Conservation (phyloP, 1,139 yeast species). For the Casaregolazyma suthepensis region DNA sequence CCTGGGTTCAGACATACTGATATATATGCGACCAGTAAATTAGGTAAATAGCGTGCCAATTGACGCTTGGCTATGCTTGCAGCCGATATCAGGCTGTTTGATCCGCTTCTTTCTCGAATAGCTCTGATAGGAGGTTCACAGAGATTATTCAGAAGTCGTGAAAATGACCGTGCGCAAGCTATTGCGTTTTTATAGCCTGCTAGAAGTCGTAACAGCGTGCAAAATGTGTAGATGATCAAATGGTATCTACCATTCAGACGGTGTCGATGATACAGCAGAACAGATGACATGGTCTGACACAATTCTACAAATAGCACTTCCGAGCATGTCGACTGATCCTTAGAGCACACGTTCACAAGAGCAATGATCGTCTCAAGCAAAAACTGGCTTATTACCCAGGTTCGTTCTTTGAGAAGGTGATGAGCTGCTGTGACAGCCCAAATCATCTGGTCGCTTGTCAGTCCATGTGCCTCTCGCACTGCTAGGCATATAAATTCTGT, state of each 20-base stretch:
- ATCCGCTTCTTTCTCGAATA: slow-evolving; percentile 22
- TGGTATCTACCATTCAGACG: slow-evolving; percentile 72
- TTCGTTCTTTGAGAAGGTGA: slow-evolving; percentile 40
- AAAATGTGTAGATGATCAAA: slow-evolving; percentile 45
- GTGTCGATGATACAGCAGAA: slow-evolving; percentile 62
- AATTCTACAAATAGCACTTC: slow-evolving; percentile 12
- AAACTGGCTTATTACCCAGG: slow-evolving; percentile 66
- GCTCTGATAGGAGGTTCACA: slow-evolving; percentile 58
- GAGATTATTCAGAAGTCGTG: slow-evolving; percentile 58
- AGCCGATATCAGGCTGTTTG: slow-evolving; percentile 46
- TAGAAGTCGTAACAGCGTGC: slow-evolving; percentile 37
- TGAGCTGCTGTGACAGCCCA: slow-evolving; percentile 30
- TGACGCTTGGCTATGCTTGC: slow-evolving; percentile 50
- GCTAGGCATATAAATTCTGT: not conserved
- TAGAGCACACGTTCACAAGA: slow-evolving; percentile 22
- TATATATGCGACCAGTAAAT: slow-evolving; percentile 47
- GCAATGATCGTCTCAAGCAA: slow-evolving; percentile 49
- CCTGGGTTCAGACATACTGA: slow-evolving; percentile 49
- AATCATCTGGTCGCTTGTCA: not conserved
- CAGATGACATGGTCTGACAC: slow-evolving; percentile 23
- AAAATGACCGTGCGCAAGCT: slow-evolving; percentile 39
- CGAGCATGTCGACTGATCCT: not conserved
- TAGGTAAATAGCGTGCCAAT: slow-evolving; percentile 57
- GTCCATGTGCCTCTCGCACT: not conserved
- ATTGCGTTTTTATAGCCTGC: slow-evolving; percentile 1